These are phyloP conservation scores for Colletotrichum sojae DNA, from an alignment of 2,329 filamentous ascomycete species.

Conservation along the genomic window DNA sequence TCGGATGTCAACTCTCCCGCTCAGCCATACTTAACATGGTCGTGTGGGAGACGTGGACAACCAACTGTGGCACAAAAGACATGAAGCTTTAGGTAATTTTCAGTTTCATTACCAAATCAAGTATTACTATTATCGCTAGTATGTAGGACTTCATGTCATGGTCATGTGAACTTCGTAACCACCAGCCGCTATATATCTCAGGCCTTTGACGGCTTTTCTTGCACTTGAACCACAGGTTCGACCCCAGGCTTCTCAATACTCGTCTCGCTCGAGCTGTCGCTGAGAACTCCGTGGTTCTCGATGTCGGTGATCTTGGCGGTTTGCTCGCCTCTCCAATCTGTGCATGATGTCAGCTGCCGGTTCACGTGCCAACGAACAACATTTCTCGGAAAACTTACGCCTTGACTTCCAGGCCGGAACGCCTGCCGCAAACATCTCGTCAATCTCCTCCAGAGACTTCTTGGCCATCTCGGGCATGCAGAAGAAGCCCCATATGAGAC, in stretches of 20 bases:
- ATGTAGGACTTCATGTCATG: not conserved
- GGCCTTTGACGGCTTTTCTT: conserved; percentile 19
- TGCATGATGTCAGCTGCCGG: not conserved
- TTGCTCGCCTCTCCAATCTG: conserved; percentile 33
- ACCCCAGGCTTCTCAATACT: conserved; percentile 20
- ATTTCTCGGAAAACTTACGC: conserved; percentile 13
- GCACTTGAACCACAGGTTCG: not conserved
- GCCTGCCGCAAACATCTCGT: conserved; percentile 35
- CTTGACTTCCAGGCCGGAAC: conserved; percentile 37
- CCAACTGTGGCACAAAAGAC: too few species aligned
- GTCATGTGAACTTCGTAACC: conserved; percentile 1
- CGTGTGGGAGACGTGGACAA: too few species aligned
- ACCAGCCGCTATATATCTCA: not conserved
- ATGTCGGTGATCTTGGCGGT: conserved; percentile 28
- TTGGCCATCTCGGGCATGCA: conserved; percentile 37
- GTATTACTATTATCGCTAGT: conserved; percentile 28
- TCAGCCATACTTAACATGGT: too few species aligned
- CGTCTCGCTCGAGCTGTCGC: conserved; percentile 23
- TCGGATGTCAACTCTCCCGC: too few species aligned
- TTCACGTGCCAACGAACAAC: not conserved
- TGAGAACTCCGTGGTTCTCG: conserved; percentile 25
- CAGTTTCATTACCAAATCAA: not conserved
- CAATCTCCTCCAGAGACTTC: conserved; percentile 36
- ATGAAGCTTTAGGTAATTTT: not conserved
- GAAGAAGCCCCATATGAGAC: conserved; percentile 33